Conservation (phyloP, 345 rosid genomes). For the Garcia nutans region DNA sequence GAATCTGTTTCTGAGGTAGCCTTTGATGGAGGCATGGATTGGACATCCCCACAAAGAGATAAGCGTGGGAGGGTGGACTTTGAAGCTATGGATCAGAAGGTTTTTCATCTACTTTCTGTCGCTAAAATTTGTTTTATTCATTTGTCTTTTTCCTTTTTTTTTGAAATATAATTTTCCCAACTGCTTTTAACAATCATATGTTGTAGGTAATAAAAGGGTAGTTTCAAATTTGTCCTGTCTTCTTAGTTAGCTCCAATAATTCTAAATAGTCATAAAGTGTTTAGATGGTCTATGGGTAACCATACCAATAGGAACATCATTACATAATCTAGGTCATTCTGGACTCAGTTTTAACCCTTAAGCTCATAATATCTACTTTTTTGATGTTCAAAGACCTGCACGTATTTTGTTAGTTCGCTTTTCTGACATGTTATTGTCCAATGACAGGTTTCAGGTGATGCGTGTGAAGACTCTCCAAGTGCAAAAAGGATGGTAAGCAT, state of each 20-base stretch:
- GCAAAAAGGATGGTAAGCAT: slow-evolving; percentile 62
- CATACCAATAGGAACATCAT: not conserved
- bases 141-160: not conserved
- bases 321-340: not conserved
- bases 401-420: not conserved
- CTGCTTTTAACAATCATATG: not conserved
- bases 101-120: slow-evolving; percentile 31
- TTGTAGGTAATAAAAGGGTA: not conserved
- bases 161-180: not conserved
- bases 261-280: not conserved
- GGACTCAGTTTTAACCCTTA: not conserved
- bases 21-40: slow-evolving; percentile 27
- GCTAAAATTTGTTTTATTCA: not conserved
- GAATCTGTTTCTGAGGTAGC: slow-evolving; percentile 42
- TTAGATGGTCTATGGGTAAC: not conserved
- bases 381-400: not conserved
- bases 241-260: too few relatives aligned
- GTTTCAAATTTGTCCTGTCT: not conserved
- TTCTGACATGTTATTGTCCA: slow-evolving; percentile 13
- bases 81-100: slow-evolving; percentile 52
- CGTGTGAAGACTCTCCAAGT: slow-evolving; percentile 39
- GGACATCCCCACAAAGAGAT: slow-evolving; percentile 51
- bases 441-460: slow-evolving; percentile 48
- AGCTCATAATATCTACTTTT: not conserved
- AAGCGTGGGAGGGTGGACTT: slow-evolving; percentile 68